Percentiles rank a stretch among this genome's conserved stretches.
Evolutionary conservation across 2,329 filamentous ascomycete species (phyloP).

Genomic region (Monosporascus sp.): DNA sequence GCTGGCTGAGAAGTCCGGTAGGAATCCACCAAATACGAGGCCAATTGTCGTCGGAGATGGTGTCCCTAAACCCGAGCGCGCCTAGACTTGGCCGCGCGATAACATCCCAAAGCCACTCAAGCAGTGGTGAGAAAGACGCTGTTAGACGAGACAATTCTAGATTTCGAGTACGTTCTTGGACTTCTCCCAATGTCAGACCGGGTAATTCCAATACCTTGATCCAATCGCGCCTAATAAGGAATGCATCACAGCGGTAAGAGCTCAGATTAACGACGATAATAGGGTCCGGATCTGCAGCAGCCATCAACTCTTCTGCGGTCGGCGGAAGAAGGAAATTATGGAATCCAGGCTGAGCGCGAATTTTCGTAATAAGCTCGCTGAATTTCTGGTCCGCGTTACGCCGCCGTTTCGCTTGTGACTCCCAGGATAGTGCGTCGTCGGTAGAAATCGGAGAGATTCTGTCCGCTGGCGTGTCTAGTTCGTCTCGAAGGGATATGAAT

Average conservation of each 20-base stretch:
- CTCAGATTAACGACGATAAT: constrained; percentile 6
- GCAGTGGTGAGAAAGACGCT: too few relatives aligned
- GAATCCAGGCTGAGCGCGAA: constrained; percentile 5
- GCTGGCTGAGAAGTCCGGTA: too few relatives aligned
- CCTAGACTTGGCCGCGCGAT: too few relatives aligned
- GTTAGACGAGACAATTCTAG: too few relatives aligned
- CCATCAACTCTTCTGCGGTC: constrained; percentile 1
- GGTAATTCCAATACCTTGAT: constrained; percentile 7
- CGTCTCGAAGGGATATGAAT: constrained; percentile 6
- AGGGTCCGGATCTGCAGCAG: constrained; percentile 2
- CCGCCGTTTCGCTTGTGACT: constrained; percentile 2
- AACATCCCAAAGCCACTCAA: too few relatives aligned
- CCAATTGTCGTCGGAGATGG: too few relatives aligned
- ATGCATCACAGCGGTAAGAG: constrained; percentile 6
- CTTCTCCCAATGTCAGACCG: not conserved
- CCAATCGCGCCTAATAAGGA: constrained; percentile 5
- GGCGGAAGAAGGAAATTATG: constrained; percentile 1
- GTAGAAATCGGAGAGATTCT: not conserved
- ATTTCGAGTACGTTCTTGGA: too few relatives aligned
- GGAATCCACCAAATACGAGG: too few relatives aligned
- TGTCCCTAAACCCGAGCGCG: too few relatives aligned
- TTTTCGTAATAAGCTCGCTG: not conserved
- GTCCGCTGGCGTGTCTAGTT: constrained; percentile 6
- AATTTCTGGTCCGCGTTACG: constrained; percentile 3
- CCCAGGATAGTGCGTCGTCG: not conserved